phyloP scores from a whole-genome alignment of 305 asterid genomes.

The Petunia hybrid region DNA sequence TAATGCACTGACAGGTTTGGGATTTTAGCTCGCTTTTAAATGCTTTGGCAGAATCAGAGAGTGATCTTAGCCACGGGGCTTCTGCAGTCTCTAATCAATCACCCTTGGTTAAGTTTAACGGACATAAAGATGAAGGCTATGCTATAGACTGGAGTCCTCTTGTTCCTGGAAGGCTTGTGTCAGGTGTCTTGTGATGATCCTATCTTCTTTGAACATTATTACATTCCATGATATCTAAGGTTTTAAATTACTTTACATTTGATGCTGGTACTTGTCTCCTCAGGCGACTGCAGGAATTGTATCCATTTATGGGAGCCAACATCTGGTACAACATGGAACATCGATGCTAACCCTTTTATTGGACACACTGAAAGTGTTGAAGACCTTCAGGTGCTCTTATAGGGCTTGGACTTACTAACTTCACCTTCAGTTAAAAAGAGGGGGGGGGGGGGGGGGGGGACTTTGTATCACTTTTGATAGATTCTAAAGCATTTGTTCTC shows the following conservation, averaged over 20 bases:
- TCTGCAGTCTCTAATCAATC: conserved; percentile 59
- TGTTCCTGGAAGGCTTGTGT: conserved; percentile 84
- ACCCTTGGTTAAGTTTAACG: conserved; percentile 72
- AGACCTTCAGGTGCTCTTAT: conserved; percentile 71
- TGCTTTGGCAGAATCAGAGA: conserved; percentile 65
- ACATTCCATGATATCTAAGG: neutral
- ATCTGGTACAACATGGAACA: conserved; percentile 78
- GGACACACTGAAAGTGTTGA: conserved; percentile 94
- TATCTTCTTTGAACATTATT: conserved; percentile 19
- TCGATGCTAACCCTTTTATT: conserved; percentile 72
- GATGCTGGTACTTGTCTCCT: conserved; percentile 29
- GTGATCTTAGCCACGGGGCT: conserved; percentile 54
- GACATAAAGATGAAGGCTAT: conserved; percentile 96
- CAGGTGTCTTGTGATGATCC: conserved; percentile 55
- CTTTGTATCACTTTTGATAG: neutral
- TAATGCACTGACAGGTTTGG: conserved; percentile 70
- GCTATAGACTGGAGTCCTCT: conserved; percentile 96
- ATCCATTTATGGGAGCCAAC: conserved; percentile 95
- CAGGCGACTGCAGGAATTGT: conserved; percentile 86
- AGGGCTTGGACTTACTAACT: neutral
- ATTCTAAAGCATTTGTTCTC: conserved; percentile 10
- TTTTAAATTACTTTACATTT: neutral
- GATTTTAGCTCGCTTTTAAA: conserved; percentile 80
- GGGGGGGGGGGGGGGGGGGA: neutral
- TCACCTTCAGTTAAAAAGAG: neutral